A percentile compares a stretch with the other conserved stretches of the same genome.
Evolutionary conservation across 2,329 filamentous ascomycete genomes (phyloP).

Genomic region (Cordyceps fumosorosea): DNA sequence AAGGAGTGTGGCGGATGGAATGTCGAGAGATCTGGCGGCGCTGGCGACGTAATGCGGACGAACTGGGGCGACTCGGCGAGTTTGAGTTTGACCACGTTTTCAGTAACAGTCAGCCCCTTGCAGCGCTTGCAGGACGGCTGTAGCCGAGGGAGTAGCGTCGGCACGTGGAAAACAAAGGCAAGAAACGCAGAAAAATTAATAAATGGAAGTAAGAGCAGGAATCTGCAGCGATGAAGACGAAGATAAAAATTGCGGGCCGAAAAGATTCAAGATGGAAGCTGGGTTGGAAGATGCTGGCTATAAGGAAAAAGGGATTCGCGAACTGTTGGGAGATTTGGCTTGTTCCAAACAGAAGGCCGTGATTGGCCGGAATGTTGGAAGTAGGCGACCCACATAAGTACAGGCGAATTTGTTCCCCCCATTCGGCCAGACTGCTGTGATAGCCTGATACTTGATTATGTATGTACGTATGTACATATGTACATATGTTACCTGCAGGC

Average conservation of each 20-base stretch:
- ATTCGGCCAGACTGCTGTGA: background rate
- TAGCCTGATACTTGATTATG: too few species aligned
- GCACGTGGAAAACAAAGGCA: background rate
- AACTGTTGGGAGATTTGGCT: background rate
- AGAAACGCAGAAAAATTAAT: conserved; percentile 1
- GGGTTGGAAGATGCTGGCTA: background rate
- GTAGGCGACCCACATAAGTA: background rate
- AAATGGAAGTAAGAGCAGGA: background rate
- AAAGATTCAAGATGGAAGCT: conserved; percentile 4
- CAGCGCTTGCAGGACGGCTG: background rate
- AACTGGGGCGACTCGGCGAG: background rate
- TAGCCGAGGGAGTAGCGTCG: conserved; percentile 8
- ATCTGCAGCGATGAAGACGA: background rate
- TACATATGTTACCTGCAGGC: too few species aligned
- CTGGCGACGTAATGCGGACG: background rate
- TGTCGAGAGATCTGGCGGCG: background rate
- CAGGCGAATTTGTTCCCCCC: background rate
- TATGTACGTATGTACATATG: background rate
- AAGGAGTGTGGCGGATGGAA: background rate
- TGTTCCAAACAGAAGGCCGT: background rate
- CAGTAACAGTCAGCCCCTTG: conserved; percentile 1
- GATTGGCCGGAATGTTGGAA: background rate
- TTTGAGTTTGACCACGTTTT: conserved; percentile 12
- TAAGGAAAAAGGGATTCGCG: background rate
- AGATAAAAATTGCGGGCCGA: background rate